Evolutionary conservation across 2,329 filamentous ascomycete genomes (phyloP).

Genomic region (Fusarium denticulatum): DNA sequence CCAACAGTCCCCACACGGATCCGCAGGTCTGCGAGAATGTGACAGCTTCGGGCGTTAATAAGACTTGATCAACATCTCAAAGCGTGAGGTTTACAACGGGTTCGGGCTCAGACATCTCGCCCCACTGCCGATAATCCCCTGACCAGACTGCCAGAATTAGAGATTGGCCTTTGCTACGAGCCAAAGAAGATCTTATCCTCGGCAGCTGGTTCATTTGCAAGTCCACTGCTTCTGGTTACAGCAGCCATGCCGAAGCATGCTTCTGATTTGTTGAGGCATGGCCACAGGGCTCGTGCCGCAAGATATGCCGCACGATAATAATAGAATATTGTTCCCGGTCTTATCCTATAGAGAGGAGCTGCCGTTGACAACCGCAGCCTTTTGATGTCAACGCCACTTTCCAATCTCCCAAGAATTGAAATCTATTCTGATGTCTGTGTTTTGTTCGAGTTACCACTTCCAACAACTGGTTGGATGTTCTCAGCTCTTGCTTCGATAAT

Average conservation of each 20-base stretch:
- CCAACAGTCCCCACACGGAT: conserved; percentile 32
- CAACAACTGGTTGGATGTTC: neutral
- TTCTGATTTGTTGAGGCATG: conserved; percentile 22
- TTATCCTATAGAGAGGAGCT: neutral
- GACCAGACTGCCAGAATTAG: neutral
- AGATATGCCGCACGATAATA: conserved; percentile 36
- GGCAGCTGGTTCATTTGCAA: neutral
- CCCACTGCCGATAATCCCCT: conserved; percentile 7
- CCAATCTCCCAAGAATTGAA: neutral
- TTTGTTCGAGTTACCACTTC: neutral
- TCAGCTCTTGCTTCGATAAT: neutral
- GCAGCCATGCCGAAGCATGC: neutral
- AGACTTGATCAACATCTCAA: conserved; percentile 34
- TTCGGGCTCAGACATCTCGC: conserved; percentile 19
- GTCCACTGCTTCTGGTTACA: conserved; percentile 16
- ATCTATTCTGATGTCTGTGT: neutral
- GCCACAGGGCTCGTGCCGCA: conserved; percentile 19
- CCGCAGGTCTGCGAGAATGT: conserved; percentile 24
- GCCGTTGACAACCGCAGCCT: neutral
- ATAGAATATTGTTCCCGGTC: conserved; percentile 28
- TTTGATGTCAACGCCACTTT: conserved; percentile 1
- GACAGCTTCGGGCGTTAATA: conserved; percentile 19
- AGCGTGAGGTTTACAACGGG: conserved; percentile 33
- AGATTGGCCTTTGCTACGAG: neutral
- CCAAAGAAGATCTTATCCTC: neutral